These are phyloP conservation scores for Apiospora sp. DNA, from an alignment of 2,329 filamentous ascomycete genomes.

Conservation along the genomic window DNA sequence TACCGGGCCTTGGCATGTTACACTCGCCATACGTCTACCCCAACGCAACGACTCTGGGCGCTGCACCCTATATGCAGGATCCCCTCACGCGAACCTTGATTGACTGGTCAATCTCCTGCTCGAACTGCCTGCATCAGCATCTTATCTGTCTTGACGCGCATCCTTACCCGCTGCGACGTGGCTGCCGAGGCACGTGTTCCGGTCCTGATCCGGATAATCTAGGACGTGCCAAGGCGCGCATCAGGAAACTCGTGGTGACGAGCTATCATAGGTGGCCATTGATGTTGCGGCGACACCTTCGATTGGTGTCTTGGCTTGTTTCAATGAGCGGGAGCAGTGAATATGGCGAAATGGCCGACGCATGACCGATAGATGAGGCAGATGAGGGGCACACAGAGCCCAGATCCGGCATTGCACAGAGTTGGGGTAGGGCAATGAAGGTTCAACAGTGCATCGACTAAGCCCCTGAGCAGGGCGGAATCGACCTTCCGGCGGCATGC, in stretches of 20 bases:
- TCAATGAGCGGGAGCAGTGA: conserved; percentile 1
- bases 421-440: not conserved
- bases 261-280: conserved; percentile 16
- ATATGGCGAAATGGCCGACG: not conserved
- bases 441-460: not conserved
- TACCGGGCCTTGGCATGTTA: conserved; percentile 11
- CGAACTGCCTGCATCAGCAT: not conserved
- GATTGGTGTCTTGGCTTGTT: conserved; percentile 13
- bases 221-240: not conserved
- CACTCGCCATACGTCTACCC: not conserved
- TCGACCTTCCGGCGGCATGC: not conserved
- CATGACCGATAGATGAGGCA: not conserved
- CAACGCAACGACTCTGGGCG: not conserved
- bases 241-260: not conserved
- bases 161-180: not conserved
- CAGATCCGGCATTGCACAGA: not conserved
- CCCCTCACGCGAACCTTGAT: not conserved
- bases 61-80: not conserved
- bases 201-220: not conserved
- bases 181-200: not conserved
- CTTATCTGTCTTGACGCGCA: not conserved
- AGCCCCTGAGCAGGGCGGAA: not conserved
- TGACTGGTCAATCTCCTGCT: not conserved
- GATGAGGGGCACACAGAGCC: not conserved
- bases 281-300: not conserved